Conservation (phyloP, 1,139 yeast species). For the Spathaspora sp. region DNA sequence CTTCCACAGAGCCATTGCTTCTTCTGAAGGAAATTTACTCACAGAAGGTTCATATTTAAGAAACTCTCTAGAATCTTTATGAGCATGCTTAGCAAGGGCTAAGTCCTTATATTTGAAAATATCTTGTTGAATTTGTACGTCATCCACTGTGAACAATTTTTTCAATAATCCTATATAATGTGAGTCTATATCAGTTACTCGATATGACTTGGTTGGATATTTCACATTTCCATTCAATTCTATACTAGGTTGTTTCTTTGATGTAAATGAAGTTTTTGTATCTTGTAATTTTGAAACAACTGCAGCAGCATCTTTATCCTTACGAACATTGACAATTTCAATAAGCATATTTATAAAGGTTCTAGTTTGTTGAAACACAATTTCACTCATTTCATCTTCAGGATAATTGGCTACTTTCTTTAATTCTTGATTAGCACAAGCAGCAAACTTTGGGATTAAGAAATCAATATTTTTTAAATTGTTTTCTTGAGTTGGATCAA, state of each 20-base stretch:
- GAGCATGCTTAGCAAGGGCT: conserved; percentile 43
- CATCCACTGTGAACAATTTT: conserved; percentile 41
- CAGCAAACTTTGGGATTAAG: conserved; percentile 63
- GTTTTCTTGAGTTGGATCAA: conserved; percentile 47
- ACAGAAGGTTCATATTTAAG: neutral
- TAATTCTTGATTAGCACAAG: conserved; percentile 64
- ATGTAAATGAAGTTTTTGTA: conserved; percentile 5
- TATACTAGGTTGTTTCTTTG: conserved; percentile 17
- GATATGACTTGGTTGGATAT: conserved; percentile 47
- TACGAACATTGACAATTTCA: conserved; percentile 44
- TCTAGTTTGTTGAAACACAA: conserved; percentile 56
- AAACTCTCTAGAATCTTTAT: conserved; percentile 43
- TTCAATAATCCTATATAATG: conserved; percentile 36
- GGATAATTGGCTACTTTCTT: conserved; percentile 47
- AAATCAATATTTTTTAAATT: conserved; percentile 53
- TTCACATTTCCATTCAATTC: conserved; percentile 16
- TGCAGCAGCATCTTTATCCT: conserved; percentile 35
- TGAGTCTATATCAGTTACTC: conserved; percentile 50
- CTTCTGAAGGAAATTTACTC: conserved; percentile 33
- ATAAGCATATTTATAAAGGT: conserved; percentile 58
- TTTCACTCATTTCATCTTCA: conserved; percentile 39
- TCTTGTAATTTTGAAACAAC: conserved; percentile 38
- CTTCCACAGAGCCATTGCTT: conserved; percentile 56
- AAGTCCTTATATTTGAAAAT: conserved; percentile 40
- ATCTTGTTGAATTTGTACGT: conserved; percentile 49